These are phyloP conservation scores for Beta macrorhiza DNA, from an alignment of 179 eudicot species.

Conservation along the genomic window DNA sequence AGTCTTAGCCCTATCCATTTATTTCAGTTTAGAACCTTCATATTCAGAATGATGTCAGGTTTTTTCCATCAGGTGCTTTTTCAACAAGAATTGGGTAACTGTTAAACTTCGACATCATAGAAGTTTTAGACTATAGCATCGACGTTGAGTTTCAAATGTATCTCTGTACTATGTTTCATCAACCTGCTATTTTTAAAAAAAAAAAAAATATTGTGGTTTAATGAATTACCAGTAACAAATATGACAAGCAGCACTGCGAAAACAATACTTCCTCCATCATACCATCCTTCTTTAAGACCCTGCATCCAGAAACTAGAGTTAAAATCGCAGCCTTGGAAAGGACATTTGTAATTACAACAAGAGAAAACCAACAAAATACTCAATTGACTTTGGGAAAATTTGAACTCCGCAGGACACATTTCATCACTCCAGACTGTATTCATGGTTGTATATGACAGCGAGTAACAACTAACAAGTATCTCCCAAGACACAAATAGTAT, in stretches of 20 bases:
- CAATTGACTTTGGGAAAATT: background rate
- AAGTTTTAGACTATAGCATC: background rate
- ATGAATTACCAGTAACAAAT: slow-evolving; percentile 60
- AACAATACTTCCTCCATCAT: slow-evolving; percentile 89
- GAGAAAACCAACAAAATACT: background rate
- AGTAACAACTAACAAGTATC: background rate
- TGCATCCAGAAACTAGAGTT: slow-evolving; percentile 20
- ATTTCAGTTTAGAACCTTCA: background rate
- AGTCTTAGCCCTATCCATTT: background rate
- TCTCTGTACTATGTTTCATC: background rate
- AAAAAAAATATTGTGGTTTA: background rate
- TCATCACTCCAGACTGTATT: background rate
- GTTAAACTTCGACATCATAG: background rate
- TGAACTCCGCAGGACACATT: background rate
- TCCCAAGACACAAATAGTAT: background rate
- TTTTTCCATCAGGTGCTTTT: background rate
- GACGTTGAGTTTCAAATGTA: background rate
- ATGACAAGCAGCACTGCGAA: slow-evolving; percentile 90
- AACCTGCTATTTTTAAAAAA: background rate
- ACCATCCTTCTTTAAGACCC: slow-evolving; percentile 89
- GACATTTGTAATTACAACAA: background rate
- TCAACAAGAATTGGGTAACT: background rate
- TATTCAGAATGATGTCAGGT: background rate
- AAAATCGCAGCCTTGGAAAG: background rate
- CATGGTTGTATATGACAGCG: background rate